A percentile compares a stretch with the other conserved stretches of the same genome.
phyloP scores from a whole-genome alignment of 164 flowering plant species.

The Umbilicus rupestris region DNA sequence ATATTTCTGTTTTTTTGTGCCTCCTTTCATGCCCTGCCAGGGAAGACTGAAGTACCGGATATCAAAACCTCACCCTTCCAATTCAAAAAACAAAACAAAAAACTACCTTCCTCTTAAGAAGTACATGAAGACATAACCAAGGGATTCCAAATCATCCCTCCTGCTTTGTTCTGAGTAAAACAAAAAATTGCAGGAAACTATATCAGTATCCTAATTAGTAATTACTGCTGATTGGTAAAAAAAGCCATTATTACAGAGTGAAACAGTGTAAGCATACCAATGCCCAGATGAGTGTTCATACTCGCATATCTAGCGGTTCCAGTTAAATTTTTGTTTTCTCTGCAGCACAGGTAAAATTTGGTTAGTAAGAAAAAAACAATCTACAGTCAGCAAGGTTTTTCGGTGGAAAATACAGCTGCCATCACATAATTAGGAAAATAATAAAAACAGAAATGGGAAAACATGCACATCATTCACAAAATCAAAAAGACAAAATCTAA shows the following conservation, averaged over 20 bases:
- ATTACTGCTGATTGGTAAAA: not conserved
- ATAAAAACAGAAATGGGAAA: not conserved
- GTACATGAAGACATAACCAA: slow-evolving; percentile 88
- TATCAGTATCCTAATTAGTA: not conserved
- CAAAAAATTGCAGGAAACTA: slow-evolving; percentile 8
- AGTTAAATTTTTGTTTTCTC: slow-evolving; percentile 84
- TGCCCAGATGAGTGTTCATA: slow-evolving; percentile 87
- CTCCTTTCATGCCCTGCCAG: slow-evolving; percentile 97
- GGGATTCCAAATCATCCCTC: slow-evolving; percentile 89
- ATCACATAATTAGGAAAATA: not conserved
- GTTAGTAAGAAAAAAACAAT: not conserved
- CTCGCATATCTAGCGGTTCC: slow-evolving; percentile 96
- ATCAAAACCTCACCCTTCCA: not conserved
- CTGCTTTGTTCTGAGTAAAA: slow-evolving; percentile 63
- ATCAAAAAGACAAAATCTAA: not conserved
- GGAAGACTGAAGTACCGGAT: slow-evolving; percentile 58
- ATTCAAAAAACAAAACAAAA: not conserved
- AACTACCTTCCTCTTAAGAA: slow-evolving; percentile 83
- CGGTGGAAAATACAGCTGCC: not conserved
- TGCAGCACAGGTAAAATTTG: slow-evolving; percentile 20
- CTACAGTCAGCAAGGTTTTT: not conserved
- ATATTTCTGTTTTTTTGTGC: slow-evolving; percentile 93
- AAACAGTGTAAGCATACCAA: slow-evolving; percentile 38
- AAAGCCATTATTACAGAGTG: not conserved
- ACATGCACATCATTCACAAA: not conserved